Conservation (phyloP, 1,284 basidiomycete genomes). For the Microbotryum lychnidis-dioicae region DNA sequence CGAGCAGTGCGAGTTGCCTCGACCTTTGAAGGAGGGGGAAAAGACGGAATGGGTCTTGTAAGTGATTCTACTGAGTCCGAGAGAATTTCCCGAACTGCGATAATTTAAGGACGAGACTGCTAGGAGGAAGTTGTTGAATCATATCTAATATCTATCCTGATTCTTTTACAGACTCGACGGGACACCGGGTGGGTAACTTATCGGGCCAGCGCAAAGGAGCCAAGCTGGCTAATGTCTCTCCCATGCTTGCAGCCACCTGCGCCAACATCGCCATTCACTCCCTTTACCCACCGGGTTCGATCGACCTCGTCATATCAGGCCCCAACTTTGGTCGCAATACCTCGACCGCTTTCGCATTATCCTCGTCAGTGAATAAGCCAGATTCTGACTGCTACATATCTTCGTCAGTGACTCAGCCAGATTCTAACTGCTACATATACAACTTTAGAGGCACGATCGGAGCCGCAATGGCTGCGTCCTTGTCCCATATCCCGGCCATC, state of each 20-base stretch:
- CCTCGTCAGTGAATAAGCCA: conserved; percentile 13
- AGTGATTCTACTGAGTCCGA: too few species aligned
- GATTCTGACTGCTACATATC: too few species aligned
- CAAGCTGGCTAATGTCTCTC: not conserved
- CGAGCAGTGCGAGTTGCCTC: conserved; percentile 54
- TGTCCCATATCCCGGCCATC: conserved; percentile 62
- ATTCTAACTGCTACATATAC: not conserved
- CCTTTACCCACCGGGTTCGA: conserved; percentile 61
- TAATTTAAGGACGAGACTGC: too few species aligned
- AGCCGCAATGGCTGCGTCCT: conserved; percentile 69
- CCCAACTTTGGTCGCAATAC: conserved; percentile 44
- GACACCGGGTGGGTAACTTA: conserved; percentile 18
- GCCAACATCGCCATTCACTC: conserved; percentile 82
- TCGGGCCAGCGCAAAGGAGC: not conserved
- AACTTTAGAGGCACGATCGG: conserved; percentile 63
- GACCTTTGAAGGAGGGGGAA: conserved; percentile 65
- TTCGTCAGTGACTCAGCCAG: too few species aligned
- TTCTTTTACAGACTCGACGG: conserved; percentile 51
- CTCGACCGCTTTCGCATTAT: conserved; percentile 35
- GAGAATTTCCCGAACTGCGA: too few species aligned
- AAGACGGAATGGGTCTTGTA: conserved; percentile 60
- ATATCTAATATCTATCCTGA: too few species aligned
- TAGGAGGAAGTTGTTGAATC: too few species aligned
- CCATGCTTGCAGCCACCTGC: conserved; percentile 79
- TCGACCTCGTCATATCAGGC: conserved; percentile 61